phyloP scores from a whole-genome alignment of 2,329 filamentous ascomycete species.

The Colletotrichum noveboracense region DNA sequence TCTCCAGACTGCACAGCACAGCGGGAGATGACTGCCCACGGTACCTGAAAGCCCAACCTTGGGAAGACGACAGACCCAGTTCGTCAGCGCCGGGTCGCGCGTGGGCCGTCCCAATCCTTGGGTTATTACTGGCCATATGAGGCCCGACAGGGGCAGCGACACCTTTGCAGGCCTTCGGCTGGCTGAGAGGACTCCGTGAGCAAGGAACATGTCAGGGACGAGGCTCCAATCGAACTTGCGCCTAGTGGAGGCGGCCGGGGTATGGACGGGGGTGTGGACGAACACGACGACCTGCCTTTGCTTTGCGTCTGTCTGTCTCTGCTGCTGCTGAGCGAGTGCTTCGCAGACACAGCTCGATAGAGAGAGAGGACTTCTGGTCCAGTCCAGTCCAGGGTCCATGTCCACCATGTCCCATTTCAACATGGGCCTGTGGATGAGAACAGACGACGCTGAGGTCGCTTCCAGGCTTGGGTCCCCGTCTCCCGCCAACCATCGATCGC shows the following conservation, averaged over 20 bases:
- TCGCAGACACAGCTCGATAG: neutral
- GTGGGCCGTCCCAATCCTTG: slow-evolving; percentile 18
- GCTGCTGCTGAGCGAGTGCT: neutral
- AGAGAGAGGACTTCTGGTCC: neutral
- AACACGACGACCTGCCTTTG: neutral
- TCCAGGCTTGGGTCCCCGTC: slow-evolving; percentile 20
- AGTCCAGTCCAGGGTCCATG: slow-evolving; percentile 13
- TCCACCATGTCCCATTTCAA: neutral
- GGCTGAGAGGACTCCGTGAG: slow-evolving; percentile 8
- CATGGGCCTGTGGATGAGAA: slow-evolving; percentile 16
- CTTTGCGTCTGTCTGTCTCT: neutral
- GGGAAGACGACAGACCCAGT: neutral
- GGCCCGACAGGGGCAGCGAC: neutral
- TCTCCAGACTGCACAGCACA: neutral
- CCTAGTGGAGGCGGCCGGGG: slow-evolving; percentile 8
- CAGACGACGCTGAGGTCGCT: slow-evolving; percentile 20
- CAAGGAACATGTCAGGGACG: slow-evolving; percentile 19
- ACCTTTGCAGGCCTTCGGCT: neutral
- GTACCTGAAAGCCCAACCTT: neutral
- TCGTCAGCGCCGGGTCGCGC: slow-evolving; percentile 3
- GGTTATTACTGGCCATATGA: slow-evolving; percentile 16
- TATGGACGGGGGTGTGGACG: neutral
- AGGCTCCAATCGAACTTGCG: slow-evolving; percentile 17
- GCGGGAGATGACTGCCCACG: neutral
- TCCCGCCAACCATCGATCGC: slow-evolving; percentile 23